Base-by-base conservation (phyloP, 129 eudicot species). In the Saposhnikovia divaricata region DNA sequence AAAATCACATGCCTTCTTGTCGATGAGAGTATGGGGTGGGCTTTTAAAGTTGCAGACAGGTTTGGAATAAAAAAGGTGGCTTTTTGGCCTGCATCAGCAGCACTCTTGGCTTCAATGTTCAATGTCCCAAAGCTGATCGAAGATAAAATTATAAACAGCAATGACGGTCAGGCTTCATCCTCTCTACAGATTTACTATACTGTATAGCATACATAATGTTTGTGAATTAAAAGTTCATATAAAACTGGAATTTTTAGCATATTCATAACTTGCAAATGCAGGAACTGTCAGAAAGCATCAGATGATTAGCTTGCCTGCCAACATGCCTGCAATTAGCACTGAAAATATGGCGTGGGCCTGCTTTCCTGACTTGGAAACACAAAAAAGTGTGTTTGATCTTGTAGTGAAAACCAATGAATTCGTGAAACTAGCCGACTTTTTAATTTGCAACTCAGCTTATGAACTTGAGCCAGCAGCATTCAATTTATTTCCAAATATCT, bases 401-500 rank as follows among this genome's bases (percentile, higher is more conserved):
- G 9, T 68, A 9, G 0, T 28, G 13, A 42, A 34, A 31, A 80
- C 40, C 28, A 78, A 51, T 76, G 78, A 63, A 71, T 77, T 76
- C 23, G 63, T 72, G 5, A 80, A 78, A 76, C 27, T 79, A 11
- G 84, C 89, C 12, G 84, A 86, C 50, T 48, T 81, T 85, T 1
- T 86, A 1, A 23, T 88, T 2, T 88, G 91, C 85, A 90, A 86
- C 82, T 83, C 90, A 11, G 12, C 83, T 34, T 37, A 27, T 57
- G 90, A 83, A 34, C 79, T 90, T 18, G 92, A 90, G 80, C 80
- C 86, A 45, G 90, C 79, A n/a, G 83, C 87, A 9, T 57, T 85
- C 18, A 51, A 39, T 12, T 28, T 83, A 18, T n/a, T 40, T 23
- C 87, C 81, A 27, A 40, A 80, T 0, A 23, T 83, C 9, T 9